Evolutionary conservation across 1,284 basidiomycete genomes (phyloP), one percentile per base, ranked within the genome.

Genomic region (Anthracocystis walkeri): DNA sequence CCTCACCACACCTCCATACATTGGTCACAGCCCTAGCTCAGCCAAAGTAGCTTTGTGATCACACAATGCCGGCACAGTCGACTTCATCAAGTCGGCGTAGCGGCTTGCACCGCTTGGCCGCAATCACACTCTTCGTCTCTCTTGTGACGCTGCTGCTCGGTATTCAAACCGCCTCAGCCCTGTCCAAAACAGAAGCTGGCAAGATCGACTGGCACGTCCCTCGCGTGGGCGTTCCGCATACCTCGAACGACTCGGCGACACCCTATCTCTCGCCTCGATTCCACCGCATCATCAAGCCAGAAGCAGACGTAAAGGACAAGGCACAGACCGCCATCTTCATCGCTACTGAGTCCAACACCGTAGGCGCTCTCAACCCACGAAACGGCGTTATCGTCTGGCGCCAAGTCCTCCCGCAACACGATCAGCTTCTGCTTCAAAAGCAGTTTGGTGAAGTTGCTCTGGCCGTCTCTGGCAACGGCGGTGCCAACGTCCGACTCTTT

Each of bases 381-480:
- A 89, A 91, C 79, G 94, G 94, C 1, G 88, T 88, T 58, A 86
- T 95, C 80, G 93, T 88, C 23, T 97, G 95, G 95, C 89, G 95
- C 83, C 90, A 92, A 83, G 83, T 91, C 56, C 90, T 91, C 73
- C 90, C 91, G 6, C 86, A 88, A 29, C 93, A 96, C 75, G 87
- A 87, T 20, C 89, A 95, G 58, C 85, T 90, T n/a, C 89, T 88
- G n/a, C 93, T 92, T 80, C 89, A 90, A 73, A 88, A 88, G 40
- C 87, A 90, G 59, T 87, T 87, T 7, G 87, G 91, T 75, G 86
- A 66, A 40, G 31, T 66, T 21, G 60, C 73, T 10, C 89, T 91
- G 23, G 87, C 91, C 7, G 86, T 96, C 27, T 95, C 93, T 31
- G 93, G 93, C 12, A 87, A 90, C 2, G 90, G 90, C 4, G 92